A percentile compares a stretch with the other conserved stretches of the same genome.
Evolutionary conservation across 116 monocot species (phyloP).

Genomic region (Zostera marina): DNA sequence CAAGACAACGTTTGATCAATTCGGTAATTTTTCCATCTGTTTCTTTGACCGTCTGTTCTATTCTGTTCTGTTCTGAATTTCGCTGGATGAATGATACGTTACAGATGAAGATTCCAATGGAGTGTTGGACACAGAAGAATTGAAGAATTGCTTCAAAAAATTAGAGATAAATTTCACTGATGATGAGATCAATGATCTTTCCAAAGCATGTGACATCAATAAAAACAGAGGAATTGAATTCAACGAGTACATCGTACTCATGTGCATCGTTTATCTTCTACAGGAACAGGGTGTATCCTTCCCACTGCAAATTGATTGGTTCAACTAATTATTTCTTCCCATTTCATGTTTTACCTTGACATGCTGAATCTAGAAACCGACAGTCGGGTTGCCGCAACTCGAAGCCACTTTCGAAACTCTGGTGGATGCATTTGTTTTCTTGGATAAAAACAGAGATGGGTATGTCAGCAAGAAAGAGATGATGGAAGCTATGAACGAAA

Average conservation of each 20-base stretch:
- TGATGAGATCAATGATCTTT: slow-evolving; percentile 49
- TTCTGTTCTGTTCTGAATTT: too few species aligned
- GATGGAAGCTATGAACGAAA: slow-evolving; percentile 68
- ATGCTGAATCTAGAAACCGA: slow-evolving; percentile 25
- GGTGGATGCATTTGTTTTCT: slow-evolving; percentile 72
- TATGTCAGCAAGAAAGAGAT: slow-evolving; percentile 72
- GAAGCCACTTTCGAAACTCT: slow-evolving; percentile 62
- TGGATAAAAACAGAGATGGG: slow-evolving; percentile 85
- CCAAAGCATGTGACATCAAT: slow-evolving; percentile 53
- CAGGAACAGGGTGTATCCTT: slow-evolving; percentile 58
- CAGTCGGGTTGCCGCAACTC: slow-evolving; percentile 42
- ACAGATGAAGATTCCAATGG: slow-evolving; percentile 68
- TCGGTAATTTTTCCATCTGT: slow-evolving; percentile 25
- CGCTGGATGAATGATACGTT: not conserved
- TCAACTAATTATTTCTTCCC: too few species aligned
- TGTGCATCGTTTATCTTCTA: slow-evolving; percentile 73
- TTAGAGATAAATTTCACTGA: slow-evolving; percentile 42
- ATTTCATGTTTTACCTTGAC: slow-evolving; percentile 1
- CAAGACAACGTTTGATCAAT: slow-evolving; percentile 59
- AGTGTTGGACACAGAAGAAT: slow-evolving; percentile 45
- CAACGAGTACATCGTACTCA: slow-evolving; percentile 76
- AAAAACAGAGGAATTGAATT: slow-evolving; percentile 59
- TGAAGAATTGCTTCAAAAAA: slow-evolving; percentile 48
- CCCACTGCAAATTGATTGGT: too few species aligned
- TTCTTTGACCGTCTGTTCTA: too few species aligned